Conservation (phyloP, 805 yeast species). For the Kregervanrija pseudodelftensis region DNA sequence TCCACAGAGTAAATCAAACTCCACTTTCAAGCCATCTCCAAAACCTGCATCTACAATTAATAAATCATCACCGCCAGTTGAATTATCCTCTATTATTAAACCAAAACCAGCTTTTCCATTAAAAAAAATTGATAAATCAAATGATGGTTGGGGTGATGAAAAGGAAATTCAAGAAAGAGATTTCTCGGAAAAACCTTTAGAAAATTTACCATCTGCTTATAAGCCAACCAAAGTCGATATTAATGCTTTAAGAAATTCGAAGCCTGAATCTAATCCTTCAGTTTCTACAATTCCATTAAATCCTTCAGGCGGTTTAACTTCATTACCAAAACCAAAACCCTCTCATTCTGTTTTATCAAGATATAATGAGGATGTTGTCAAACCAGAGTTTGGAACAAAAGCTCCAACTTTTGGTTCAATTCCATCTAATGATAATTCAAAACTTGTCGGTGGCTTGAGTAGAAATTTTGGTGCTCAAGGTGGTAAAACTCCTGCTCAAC, state of each 20-base stretch:
- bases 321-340: constrained; percentile 58
- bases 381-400: constrained; percentile 29
- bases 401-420: constrained; percentile 23
- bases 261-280: constrained; percentile 32
- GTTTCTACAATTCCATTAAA: constrained; percentile 43
- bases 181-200: constrained; percentile 41
- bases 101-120: constrained; percentile 5
- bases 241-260: constrained; percentile 39
- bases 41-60: constrained; percentile 24
- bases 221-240: constrained; percentile 60
- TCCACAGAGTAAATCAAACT: constrained; percentile 15
- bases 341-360: constrained; percentile 43
- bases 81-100: constrained; percentile 14
- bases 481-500: constrained; percentile 90
- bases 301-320: constrained; percentile 41
- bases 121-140: constrained; percentile 9
- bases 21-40: constrained; percentile 24
- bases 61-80: constrained; percentile 14
- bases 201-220: constrained; percentile 53
- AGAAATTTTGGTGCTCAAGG: constrained; percentile 56
- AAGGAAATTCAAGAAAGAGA: constrained; percentile 50
- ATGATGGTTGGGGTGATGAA: constrained; percentile 70
- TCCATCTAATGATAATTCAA: constrained; percentile 33
- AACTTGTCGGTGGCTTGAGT: constrained; percentile 51
- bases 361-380: constrained; percentile 31